Base-by-base conservation (phyloP, 805 yeast species). In the Lachancea mirantina region DNA sequence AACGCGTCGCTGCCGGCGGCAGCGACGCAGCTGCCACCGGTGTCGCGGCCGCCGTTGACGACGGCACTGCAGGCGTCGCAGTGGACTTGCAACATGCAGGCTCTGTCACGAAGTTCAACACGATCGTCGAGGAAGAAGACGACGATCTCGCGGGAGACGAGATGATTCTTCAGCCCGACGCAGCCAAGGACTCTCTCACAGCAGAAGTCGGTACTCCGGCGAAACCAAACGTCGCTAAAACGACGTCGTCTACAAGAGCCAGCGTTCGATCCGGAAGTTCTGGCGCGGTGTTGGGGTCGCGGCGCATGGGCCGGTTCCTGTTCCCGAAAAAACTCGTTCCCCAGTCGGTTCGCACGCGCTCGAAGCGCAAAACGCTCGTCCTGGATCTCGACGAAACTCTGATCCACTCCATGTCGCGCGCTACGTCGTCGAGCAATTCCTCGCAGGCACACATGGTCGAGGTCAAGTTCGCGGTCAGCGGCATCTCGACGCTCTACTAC, bases 371-470 rank as follows among this genome's bases (percentile, higher is more conserved):
- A 43, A 87, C 85, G 50, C 66, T 92, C 19, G 82, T 92, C 1
- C 64, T 92, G 15, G 98, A 92, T 53, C 69, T 92, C 19, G 98
- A 89, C 58, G 98, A 92, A 51, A 92, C 98, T 0, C 63, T 92
- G 35, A 87, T 92, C 36, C 98, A 92, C 55, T 87, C 97, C 2
- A 67, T 87, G 36, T 77, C 94, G 4, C 67, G 94, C 36, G 70
- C 72, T 2, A 52, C 55, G 8, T 42, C 57, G 1, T 30, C 35
- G 29, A 39, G 44, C 24, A 50, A 47, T 23, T 50, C 52, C 2
- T 42, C 59, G 8, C 61, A 68, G 27, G 73, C 73, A 19, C 77
- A 79, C 40, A 78, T 87, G 70, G 81, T 89, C 33, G 98, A 89
- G 59, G 87, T 89, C 37, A 73, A 72, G 41, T 63, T 81, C 19